Evolutionary conservation across 805 yeast species (phyloP).

Genomic region (Blastobotrys mokoenaii): DNA sequence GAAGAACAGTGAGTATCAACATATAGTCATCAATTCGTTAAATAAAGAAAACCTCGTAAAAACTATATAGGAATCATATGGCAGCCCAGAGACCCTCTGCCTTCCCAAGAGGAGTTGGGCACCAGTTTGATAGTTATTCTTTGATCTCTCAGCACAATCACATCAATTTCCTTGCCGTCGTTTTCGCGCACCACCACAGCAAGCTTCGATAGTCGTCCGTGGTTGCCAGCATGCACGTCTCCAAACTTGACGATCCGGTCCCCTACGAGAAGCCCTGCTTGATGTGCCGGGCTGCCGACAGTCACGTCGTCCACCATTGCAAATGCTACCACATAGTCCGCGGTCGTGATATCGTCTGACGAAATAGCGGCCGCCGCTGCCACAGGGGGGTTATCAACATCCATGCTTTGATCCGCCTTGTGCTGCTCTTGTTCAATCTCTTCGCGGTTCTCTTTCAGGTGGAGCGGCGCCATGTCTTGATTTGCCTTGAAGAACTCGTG

Average conservation of each 20-base stretch:
- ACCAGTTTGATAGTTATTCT: slow-evolving; percentile 21
- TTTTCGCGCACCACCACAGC: slow-evolving; percentile 36
- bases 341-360: neutral
- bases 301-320: slow-evolving; percentile 40
- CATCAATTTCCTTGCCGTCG: slow-evolving; percentile 1
- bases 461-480: slow-evolving; percentile 1
- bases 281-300: slow-evolving; percentile 46
- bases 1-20: too few relatives aligned
- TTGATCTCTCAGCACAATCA: neutral
- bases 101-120: slow-evolving; percentile 54
- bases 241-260: slow-evolving; percentile 55
- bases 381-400: neutral
- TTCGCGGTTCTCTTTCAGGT: neutral
- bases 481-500: slow-evolving; percentile 28
- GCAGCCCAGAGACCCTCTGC: slow-evolving; percentile 65
- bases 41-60: too few relatives aligned
- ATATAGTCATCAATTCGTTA: too few relatives aligned
- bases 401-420: neutral
- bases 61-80: slow-evolving; percentile 32
- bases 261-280: slow-evolving; percentile 44
- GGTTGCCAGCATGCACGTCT: slow-evolving; percentile 45
- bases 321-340: slow-evolving; percentile 17
- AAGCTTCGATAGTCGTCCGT: slow-evolving; percentile 37
- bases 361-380: neutral
- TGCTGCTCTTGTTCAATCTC: neutral